Base-by-base conservation (phyloP, 2,329 filamentous ascomycete genomes). In the Talaromyces atroroseus region DNA sequence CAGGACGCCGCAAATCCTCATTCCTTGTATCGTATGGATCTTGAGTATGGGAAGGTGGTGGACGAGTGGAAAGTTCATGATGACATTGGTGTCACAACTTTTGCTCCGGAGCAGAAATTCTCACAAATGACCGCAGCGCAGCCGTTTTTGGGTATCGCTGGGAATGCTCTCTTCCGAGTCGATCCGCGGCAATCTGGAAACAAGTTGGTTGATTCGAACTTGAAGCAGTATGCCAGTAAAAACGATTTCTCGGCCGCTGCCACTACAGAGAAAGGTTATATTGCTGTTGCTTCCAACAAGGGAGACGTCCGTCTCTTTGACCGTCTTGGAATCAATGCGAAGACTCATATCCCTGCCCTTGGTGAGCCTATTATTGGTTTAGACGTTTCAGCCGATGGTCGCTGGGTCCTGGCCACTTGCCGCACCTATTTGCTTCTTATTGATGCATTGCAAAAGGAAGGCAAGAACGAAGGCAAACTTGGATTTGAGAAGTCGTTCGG, bases 61-160 rank as follows among this genome's bases (percentile, higher is more conserved):
- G 94, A 99, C 67, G 94, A 99, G 73, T 99, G 94, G 94, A 96
- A 96, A 65, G 83, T 99, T 14, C 92, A 99, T 68, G 92, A 99
- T 60, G 90, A 97, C 69, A 96, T 99, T 55, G 87, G 90, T 0
- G 89, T 97, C 59, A 85, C 89, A 54, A 94, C 87, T 10, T 97
- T 97, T 73, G 90, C 90, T 0, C 94, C 94, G 0, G 92, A 96
- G 10, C 55, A 84, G 82, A 99, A 99, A 83, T 99, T 96, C 67
- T 86, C 94, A 1, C 94, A 99, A 76, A 96, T 95, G 88, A 96
- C 91, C 0, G 85, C 87, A 58, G 91, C 96, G 69, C 91, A 96
- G 67, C 95, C 94, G 0, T 97, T 99, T 79, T 78, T 99, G 10
- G 94, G 94, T 74, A 84, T 96, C 24, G 96, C 92, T 8, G 83